These are phyloP conservation scores for Colletotrichum destructivum DNA, from an alignment of 2,329 filamentous ascomycete genomes.

Conservation along the genomic window DNA sequence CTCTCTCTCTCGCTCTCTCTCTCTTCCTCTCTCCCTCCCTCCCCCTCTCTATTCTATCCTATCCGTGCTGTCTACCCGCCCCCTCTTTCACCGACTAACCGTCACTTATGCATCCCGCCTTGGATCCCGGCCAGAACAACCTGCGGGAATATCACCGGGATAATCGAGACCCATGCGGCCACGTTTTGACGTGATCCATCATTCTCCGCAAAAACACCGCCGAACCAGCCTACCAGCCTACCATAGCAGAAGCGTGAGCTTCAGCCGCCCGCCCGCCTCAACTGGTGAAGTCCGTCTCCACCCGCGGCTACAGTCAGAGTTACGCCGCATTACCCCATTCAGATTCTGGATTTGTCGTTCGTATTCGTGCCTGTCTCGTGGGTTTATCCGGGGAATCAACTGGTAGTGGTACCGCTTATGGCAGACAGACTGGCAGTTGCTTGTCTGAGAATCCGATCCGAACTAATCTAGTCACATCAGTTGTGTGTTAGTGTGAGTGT, in stretches of 20 bases:
- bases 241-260: constrained; percentile 2
- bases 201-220: background rate
- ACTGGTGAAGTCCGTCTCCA: background rate
- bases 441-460: background rate
- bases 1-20: too few species aligned
- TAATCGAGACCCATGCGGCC: background rate
- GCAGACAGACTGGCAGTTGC: too few species aligned
- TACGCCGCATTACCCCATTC: background rate
- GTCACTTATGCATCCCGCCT: background rate
- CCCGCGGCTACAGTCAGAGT: too few species aligned
- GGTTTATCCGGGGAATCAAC: background rate
- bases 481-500: background rate
- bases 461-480: constrained; percentile 8
- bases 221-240: background rate
- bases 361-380: background rate
- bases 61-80: too few species aligned
- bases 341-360: background rate
- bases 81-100: too few species aligned
- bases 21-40: too few species aligned
- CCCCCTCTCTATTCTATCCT: background rate
- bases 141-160: constrained; percentile 8
- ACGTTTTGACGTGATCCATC: constrained; percentile 1
- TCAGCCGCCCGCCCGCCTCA: background rate
- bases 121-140: background rate
- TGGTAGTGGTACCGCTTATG: too few species aligned